These are phyloP conservation scores for Rhododendron mucronatum DNA, from an alignment of 148 eudicot genomes.

Conservation along the genomic window DNA sequence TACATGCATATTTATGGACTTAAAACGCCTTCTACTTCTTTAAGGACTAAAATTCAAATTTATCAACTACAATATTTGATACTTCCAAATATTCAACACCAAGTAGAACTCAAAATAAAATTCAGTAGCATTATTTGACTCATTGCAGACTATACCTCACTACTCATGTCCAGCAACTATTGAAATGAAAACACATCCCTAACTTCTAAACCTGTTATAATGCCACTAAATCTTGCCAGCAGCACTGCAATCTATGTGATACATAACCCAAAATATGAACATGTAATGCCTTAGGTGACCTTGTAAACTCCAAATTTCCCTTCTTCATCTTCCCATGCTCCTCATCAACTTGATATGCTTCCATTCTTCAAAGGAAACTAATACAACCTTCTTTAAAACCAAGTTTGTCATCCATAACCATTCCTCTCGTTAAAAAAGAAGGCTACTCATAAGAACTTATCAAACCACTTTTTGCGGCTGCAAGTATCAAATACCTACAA, in stretches of 20 bases:
- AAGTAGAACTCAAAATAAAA: not conserved
- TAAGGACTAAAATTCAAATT: not conserved
- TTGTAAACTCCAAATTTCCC: not conserved
- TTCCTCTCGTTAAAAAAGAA: not conserved
- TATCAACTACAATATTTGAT: not conserved
- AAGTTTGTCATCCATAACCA: not conserved
- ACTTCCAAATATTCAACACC: not conserved
- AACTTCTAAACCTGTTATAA: not conserved
- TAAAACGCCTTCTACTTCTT: not conserved
- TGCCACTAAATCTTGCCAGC: not conserved
- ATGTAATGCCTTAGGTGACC: not conserved
- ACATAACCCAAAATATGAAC: not conserved
- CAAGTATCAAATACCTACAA: not conserved
- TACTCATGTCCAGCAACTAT: not conserved
- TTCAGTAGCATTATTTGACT: not conserved
- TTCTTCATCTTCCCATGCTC: not conserved
- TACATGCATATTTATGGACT: not conserved
- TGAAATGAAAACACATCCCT: not conserved
- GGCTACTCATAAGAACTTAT: not conserved
- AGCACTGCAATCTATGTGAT: not conserved
- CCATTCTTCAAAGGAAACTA: not conserved
- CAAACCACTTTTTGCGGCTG: not conserved
- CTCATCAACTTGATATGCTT: not conserved
- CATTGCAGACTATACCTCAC: not conserved
- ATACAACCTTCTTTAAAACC: not conserved